Conservation (phyloP, 768 basidiomycete genomes). For the Coprinellus micaceus region DNA sequence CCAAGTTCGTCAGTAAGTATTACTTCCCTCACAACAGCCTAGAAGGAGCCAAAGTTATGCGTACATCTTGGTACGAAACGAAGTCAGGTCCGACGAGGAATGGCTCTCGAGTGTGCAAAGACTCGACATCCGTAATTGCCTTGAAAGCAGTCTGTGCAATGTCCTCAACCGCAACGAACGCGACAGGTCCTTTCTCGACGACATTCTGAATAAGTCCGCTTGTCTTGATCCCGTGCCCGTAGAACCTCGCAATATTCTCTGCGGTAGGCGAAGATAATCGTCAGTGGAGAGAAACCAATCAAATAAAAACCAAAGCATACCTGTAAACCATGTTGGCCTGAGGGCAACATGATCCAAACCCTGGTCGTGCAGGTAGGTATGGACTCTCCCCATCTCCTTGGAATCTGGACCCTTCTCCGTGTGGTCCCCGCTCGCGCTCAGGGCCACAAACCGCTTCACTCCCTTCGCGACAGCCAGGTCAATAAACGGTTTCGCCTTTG, state of each 20-base stretch:
- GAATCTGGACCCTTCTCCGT: neutral
- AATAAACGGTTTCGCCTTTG: constrained; percentile 27
- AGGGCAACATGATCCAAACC: constrained; percentile 32
- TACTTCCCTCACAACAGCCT: no score
- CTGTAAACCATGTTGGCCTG: constrained; percentile 37
- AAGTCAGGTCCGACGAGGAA: constrained; percentile 32
- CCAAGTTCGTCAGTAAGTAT: no score
- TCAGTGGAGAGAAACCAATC: neutral
- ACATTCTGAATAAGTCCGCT: constrained; percentile 23
- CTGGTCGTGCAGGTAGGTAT: constrained; percentile 29
- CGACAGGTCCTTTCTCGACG: constrained; percentile 23
- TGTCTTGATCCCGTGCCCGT: constrained; percentile 19
- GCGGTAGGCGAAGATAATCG: neutral
- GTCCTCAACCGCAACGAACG: constrained; percentile 29
- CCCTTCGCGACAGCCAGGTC: constrained; percentile 23
- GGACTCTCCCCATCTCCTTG: constrained; percentile 23
- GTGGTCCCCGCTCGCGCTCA: constrained; percentile 14
- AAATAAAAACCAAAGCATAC: constrained; percentile 15
- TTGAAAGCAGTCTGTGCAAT: constrained; percentile 29
- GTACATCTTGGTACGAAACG: constrained; percentile 29
- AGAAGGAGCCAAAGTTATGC: no score
- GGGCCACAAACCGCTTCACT: constrained; percentile 24
- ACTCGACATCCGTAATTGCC: constrained; percentile 23
- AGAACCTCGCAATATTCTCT: neutral
- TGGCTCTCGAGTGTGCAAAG: constrained; percentile 21